Percentiles rank a stretch among this genome's conserved stretches.
Conservation (phyloP, 2,329 filamentous ascomycete species). For the Diaporthe australafricana region DNA sequence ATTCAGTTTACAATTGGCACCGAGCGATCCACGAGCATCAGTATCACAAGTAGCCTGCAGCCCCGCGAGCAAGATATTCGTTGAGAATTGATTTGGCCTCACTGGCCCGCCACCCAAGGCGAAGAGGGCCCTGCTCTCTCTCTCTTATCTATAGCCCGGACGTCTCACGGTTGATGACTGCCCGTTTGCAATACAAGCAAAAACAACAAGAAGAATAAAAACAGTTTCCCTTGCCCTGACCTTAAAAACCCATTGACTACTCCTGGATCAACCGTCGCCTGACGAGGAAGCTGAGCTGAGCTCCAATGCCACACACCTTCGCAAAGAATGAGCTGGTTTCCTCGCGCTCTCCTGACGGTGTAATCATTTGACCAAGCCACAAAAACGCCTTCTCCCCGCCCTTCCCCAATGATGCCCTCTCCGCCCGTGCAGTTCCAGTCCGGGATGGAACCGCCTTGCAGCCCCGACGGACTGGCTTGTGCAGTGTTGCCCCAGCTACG, state of each 20-base stretch:
- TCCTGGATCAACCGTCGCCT: conserved; percentile 4
- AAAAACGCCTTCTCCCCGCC: conserved; percentile 18
- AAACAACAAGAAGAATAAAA: neutral
- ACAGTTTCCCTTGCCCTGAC: neutral
- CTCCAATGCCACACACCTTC: too few relatives aligned
- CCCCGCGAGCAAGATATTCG: neutral
- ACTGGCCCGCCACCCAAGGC: neutral
- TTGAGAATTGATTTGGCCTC: conserved; percentile 14
- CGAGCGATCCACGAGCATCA: neutral
- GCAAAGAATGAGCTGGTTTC: neutral
- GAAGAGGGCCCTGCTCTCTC: neutral
- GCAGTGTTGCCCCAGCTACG: conserved; percentile 15
- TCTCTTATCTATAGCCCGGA: neutral
- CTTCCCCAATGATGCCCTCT: conserved; percentile 14
- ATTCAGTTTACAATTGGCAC: neutral
- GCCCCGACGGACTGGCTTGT: neutral
- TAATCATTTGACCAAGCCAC: conserved; percentile 26
- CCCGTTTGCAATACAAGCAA: conserved; percentile 2
- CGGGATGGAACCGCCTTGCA: neutral
- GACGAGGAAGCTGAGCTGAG: neutral
- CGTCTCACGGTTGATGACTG: neutral
- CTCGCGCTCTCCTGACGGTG: conserved; percentile 8
- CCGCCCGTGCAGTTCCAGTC: neutral
- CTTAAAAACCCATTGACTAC: neutral
- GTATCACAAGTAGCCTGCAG: neutral